Evolutionary conservation across 768 basidiomycete species (phyloP).

Genomic region (Holtermannia corniformis): DNA sequence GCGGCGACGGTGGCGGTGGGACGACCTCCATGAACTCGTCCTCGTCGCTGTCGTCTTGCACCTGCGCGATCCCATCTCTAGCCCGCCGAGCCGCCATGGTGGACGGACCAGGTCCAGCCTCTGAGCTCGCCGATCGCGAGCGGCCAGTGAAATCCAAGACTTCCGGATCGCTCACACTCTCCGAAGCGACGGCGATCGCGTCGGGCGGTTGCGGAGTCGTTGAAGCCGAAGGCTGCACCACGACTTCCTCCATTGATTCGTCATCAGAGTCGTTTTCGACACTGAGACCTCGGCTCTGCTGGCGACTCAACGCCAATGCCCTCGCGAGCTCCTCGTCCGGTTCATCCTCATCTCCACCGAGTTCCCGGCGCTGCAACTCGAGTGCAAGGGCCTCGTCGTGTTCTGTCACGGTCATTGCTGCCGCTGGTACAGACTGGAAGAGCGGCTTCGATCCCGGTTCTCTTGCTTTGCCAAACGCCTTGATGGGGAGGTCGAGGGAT

Average conservation of each 20-base stretch:
- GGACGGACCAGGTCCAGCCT: background rate
- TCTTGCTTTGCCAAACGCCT: slow-evolving; percentile 23
- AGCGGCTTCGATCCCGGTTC: slow-evolving; percentile 15
- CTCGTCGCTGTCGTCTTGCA: too few relatives aligned
- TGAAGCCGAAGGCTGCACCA: slow-evolving; percentile 18
- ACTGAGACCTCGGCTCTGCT: background rate
- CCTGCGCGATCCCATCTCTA: too few relatives aligned
- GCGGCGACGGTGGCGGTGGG: background rate
- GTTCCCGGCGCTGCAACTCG: slow-evolving; percentile 44
- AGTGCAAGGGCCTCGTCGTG: slow-evolving; percentile 32
- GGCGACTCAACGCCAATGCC: slow-evolving; percentile 43
- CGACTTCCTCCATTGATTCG: slow-evolving; percentile 34
- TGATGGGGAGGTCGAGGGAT: slow-evolving; percentile 25
- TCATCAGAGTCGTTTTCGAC: slow-evolving; percentile 17
- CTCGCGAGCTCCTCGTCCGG: slow-evolving; percentile 53
- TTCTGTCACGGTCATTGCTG: slow-evolving; percentile 19
- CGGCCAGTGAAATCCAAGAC: background rate
- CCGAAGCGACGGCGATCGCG: background rate
- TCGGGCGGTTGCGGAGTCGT: slow-evolving; percentile 10
- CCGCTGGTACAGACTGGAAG: slow-evolving; percentile 8
- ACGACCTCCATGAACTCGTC: too few relatives aligned
- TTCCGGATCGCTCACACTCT: slow-evolving; percentile 28
- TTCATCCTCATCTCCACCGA: slow-evolving; percentile 63
- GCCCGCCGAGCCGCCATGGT: background rate
- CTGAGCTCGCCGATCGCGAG: background rate